Evolutionary conservation across 2,329 filamentous ascomycete species (phyloP).

Genomic region (Rutstroemia sp.): DNA sequence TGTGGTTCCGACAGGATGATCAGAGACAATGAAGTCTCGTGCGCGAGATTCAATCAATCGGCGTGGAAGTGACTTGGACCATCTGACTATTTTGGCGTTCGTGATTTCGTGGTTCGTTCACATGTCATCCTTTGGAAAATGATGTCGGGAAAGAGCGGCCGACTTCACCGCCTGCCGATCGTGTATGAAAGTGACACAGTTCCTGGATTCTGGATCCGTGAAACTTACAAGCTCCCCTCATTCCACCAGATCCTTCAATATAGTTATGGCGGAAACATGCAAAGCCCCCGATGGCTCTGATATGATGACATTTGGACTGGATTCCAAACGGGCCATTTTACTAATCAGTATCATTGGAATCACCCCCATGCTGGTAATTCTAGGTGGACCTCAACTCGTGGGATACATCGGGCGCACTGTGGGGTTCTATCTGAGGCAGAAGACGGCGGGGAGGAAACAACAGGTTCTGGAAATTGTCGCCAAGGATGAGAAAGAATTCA

Average conservation of each 20-base stretch:
- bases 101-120: background rate
- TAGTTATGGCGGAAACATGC: slow-evolving; percentile 27
- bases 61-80: background rate
- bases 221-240: background rate
- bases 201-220: background rate
- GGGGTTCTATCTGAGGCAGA: slow-evolving; percentile 55
- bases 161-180: background rate
- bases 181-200: slow-evolving; percentile 12
- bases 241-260: background rate
- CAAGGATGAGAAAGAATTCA: slow-evolving; percentile 29
- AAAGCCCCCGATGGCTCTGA: slow-evolving; percentile 23
- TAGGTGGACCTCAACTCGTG: slow-evolving; percentile 23
- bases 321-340: slow-evolving; percentile 24
- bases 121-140: slow-evolving; percentile 3
- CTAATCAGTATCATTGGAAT: slow-evolving; percentile 26
- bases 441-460: slow-evolving; percentile 54
- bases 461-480: slow-evolving; percentile 46
- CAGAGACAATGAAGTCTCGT: background rate
- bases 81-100: background rate
- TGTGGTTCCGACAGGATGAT: background rate
- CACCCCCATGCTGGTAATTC: slow-evolving; percentile 26
- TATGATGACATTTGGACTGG: slow-evolving; percentile 28
- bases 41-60: background rate
- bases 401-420: slow-evolving; percentile 33
- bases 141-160: slow-evolving; percentile 1